Evolutionary conservation across 768 basidiomycete genomes (phyloP).

Genomic region (Rhodotorula taiwanensis): DNA sequence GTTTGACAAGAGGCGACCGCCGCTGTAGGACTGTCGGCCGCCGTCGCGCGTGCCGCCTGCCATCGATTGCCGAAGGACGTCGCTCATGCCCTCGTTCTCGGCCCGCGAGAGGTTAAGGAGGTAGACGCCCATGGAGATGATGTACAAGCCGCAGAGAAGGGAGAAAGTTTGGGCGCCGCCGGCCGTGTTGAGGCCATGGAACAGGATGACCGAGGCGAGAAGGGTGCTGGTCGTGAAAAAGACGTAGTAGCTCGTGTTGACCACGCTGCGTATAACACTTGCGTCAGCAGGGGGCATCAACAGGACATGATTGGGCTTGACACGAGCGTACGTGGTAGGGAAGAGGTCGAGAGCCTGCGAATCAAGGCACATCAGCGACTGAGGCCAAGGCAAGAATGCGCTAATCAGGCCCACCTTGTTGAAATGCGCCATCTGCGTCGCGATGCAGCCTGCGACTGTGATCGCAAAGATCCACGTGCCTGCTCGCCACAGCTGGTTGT

Average conservation of each 20-base stretch:
- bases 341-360: constrained; percentile 30
- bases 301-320: background rate
- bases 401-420: constrained; percentile 73
- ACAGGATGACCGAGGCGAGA: constrained; percentile 87
- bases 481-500: constrained; percentile 88
- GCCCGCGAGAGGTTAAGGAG: constrained; percentile 52
- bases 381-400: background rate
- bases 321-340: constrained; percentile 36
- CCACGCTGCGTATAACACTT: background rate
- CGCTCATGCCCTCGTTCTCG: constrained; percentile 14
- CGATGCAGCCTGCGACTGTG: constrained; percentile 71
- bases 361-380: background rate
- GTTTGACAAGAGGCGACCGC: constrained; percentile 4
- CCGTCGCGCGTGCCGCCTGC: constrained; percentile 15
- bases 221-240: constrained; percentile 91
- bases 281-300: background rate
- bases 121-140: constrained; percentile 96
- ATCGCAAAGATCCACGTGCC: constrained; percentile 95
- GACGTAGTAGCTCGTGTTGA: constrained; percentile 63
- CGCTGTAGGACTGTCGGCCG: background rate
- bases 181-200: constrained; percentile 92
- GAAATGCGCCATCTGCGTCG: constrained; percentile 67
- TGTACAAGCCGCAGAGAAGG: constrained; percentile 77
- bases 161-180: constrained; percentile 74
- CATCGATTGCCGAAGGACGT: constrained; percentile 24